Base-by-base conservation (phyloP, 2,329 filamentous ascomycete genomes). In the Fusarium concolor region DNA sequence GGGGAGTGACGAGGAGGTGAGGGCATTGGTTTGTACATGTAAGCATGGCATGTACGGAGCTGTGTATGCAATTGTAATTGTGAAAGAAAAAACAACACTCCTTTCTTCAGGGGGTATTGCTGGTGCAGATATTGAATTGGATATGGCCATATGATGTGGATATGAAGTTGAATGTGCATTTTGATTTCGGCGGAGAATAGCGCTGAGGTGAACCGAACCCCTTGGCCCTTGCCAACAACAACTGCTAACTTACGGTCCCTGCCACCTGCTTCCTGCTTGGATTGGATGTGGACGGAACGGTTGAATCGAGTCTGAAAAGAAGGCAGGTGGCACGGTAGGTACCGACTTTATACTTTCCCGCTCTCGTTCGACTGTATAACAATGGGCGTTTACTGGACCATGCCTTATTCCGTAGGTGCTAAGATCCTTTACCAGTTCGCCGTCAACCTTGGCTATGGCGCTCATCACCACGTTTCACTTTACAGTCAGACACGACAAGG, bases 291-390 rank as follows among this genome's bases (percentile, higher is more conserved):
- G 41, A 45, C 20, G 35, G 54, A 35, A 42, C 10, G 28, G 46
- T 56, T 28, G 55, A 55, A 38, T 50, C 24, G 33, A 31, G 10
- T 39, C 29, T 28, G 33, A 18, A 51, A 28, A 28, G 47, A 42
- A 51, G 49, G 44, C 10, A 33, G 35, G 33, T 51, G 33, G 50
- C 28, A 45, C n/a, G 44, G 43, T 17, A 59, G 52, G 66, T 56
- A 59, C 62, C 29, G 42, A 44, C 26, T 67, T 67, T 63, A 52
- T 51, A 64, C 58, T 70, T 55, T 56, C 49, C 43, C 50, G 59
- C 54, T 51, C 50, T 42, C 35, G 17, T 41, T 46, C 41, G 44
- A 15, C 33, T 35, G 33, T 35, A 5, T 15, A 6, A 35, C 33
- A 35, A 33, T 47, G 29, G 10, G 41, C 28, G 35, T 50, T 29